Evolutionary conservation across 2,329 filamentous ascomycete genomes (phyloP).

Genomic region (Cadophora luteo-olivacea): DNA sequence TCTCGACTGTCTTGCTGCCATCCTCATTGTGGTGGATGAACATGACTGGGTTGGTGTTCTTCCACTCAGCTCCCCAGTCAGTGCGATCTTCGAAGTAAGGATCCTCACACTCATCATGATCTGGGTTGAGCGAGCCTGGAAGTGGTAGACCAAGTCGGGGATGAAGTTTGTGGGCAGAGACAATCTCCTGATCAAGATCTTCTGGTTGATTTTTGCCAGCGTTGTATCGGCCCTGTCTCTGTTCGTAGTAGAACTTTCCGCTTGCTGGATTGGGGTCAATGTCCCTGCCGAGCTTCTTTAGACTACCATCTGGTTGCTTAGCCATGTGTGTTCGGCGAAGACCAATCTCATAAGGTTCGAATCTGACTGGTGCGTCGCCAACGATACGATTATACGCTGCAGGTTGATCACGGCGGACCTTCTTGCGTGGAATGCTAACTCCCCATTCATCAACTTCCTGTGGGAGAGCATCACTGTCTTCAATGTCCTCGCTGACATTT

Average conservation of each 20-base stretch:
- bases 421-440: slow-evolving; percentile 37
- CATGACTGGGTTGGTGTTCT: slow-evolving; percentile 21
- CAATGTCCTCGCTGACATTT: slow-evolving; percentile 30
- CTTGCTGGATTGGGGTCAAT: slow-evolving; percentile 35
- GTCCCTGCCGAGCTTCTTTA: slow-evolving; percentile 38
- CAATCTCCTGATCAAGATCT: slow-evolving; percentile 40
- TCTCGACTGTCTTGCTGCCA: slow-evolving; percentile 17
- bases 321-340: slow-evolving; percentile 36
- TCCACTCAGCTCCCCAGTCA: slow-evolving; percentile 25
- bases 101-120: slow-evolving; percentile 24
- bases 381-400: slow-evolving; percentile 21
- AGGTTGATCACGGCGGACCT: slow-evolving; percentile 22
- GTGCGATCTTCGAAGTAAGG: slow-evolving; percentile 26
- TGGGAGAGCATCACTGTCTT: slow-evolving; percentile 35
- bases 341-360: slow-evolving; percentile 43
- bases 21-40: slow-evolving; percentile 24
- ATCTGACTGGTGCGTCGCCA: slow-evolving; percentile 31
- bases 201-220: slow-evolving; percentile 39
- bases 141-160: slow-evolving; percentile 39
- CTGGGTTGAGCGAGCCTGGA: slow-evolving; percentile 35
- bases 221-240: slow-evolving; percentile 38
- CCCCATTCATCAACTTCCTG: slow-evolving; percentile 41
- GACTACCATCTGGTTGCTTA: slow-evolving; percentile 31
- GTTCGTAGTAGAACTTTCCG: slow-evolving; percentile 41
- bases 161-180: slow-evolving; percentile 36